Evolutionary conservation across 2,329 filamentous ascomycete species (phyloP).

Genomic region (Sporothrix brunneoviolacea): DNA sequence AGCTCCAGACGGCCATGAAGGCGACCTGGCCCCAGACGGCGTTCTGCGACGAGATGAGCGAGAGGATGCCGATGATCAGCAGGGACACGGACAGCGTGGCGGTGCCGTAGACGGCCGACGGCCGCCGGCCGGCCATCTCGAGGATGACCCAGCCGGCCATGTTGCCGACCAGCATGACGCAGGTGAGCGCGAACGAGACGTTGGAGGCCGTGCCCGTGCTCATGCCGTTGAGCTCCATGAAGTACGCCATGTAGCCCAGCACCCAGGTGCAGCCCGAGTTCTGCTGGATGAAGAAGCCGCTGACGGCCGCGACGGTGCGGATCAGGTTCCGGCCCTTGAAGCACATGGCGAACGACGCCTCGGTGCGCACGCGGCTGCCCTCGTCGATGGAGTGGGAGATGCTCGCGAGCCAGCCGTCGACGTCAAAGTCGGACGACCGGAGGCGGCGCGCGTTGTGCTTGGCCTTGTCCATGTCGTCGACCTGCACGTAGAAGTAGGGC

Average conservation of each 20-base stretch:
- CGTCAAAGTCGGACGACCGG: background rate
- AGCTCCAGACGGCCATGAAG: background rate
- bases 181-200: background rate
- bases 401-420: background rate
- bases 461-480: background rate
- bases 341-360: background rate
- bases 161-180: background rate
- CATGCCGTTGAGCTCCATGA: slow-evolving; percentile 1
- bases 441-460: background rate
- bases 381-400: background rate
- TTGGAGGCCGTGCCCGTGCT: background rate
- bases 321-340: background rate
- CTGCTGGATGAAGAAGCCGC: background rate
- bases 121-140: background rate
- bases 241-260: background rate
- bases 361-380: background rate
- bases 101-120: background rate
- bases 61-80: background rate
- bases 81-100: background rate
- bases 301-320: background rate
- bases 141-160: background rate
- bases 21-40: background rate
- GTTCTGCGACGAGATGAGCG: background rate
- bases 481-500: background rate
- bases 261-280: background rate